These are phyloP conservation scores for Xylariaceae sp. DNA, from an alignment of 2,329 filamentous ascomycete species.

Conservation along the genomic window DNA sequence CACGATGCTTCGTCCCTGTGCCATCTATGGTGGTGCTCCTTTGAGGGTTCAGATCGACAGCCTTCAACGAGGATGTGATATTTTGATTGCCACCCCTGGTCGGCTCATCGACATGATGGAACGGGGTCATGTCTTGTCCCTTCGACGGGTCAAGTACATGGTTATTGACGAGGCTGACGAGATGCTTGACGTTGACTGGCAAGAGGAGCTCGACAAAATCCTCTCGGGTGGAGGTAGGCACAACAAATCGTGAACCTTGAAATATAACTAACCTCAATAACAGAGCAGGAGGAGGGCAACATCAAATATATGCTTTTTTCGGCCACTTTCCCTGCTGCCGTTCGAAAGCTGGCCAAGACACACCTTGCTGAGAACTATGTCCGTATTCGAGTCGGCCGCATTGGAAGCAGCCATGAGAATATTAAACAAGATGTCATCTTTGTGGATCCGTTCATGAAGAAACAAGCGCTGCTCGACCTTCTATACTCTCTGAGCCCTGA, in stretches of 20 bases:
- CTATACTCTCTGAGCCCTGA: constrained; percentile 72
- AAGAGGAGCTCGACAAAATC: constrained; percentile 74
- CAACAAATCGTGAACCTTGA: neutral
- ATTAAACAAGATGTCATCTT: constrained; percentile 79
- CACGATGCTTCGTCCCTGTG: constrained; percentile 90
- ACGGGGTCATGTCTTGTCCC: constrained; percentile 69
- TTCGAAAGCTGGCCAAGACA: constrained; percentile 76
- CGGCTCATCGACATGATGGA: constrained; percentile 85
- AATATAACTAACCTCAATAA: constrained; percentile 38
- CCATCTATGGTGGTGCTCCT: constrained; percentile 85
- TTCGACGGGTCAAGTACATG: constrained; percentile 78
- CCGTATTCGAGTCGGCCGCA: constrained; percentile 84
- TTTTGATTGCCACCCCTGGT: constrained; percentile 87
- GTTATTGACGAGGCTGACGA: constrained; percentile 97
- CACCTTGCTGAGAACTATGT: constrained; percentile 77
- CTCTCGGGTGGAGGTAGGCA: constrained; percentile 79
- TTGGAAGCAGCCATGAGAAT: constrained; percentile 81
- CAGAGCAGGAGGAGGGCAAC: constrained; percentile 76
- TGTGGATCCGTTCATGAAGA: constrained; percentile 71
- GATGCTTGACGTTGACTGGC: constrained; percentile 82
- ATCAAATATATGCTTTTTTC: constrained; percentile 84
- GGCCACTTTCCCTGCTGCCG: constrained; percentile 85
- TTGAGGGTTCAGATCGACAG: constrained; percentile 72
- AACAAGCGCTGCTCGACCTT: constrained; percentile 72
- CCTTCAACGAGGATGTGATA: constrained; percentile 82